Evolutionary conservation across 805 yeast genomes (phyloP).

Genomic region (Teunomyces funiuensis): DNA sequence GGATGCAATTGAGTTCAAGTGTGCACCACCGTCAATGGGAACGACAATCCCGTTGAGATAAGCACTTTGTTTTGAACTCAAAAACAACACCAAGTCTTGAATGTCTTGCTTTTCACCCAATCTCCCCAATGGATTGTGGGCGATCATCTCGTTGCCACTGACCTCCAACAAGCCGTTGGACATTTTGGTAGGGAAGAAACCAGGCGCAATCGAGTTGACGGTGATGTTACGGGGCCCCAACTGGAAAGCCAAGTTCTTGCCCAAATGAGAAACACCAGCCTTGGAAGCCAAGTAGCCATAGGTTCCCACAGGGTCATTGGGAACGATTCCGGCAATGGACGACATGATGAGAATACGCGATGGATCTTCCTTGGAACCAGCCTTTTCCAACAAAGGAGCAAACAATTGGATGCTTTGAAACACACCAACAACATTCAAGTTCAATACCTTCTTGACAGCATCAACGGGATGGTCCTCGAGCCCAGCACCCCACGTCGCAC

Average conservation of each 20-base stretch:
- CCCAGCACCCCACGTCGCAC: constrained; percentile 76
- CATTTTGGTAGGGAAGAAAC: constrained; percentile 77
- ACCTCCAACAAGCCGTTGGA: constrained; percentile 58
- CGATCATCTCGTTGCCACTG: constrained; percentile 47
- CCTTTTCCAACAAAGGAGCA: constrained; percentile 53
- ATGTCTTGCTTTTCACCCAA: constrained; percentile 63
- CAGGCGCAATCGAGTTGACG: constrained; percentile 73
- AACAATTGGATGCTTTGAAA: constrained; percentile 64
- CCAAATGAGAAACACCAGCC: constrained; percentile 71
- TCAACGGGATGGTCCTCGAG: constrained; percentile 58
- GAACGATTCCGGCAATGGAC: constrained; percentile 57
- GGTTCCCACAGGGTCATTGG: constrained; percentile 51
- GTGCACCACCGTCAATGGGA: constrained; percentile 71
- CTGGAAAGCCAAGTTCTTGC: constrained; percentile 61
- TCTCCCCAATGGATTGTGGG: constrained; percentile 59
- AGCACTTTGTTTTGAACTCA: constrained; percentile 52
- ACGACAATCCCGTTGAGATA: constrained; percentile 67
- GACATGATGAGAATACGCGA: constrained; percentile 65
- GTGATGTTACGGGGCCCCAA: constrained; percentile 66
- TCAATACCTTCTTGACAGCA: constrained; percentile 63
- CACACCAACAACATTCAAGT: constrained; percentile 66
- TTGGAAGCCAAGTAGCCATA: constrained; percentile 75
- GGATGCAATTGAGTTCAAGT: constrained; percentile 25
- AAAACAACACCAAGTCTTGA: constrained; percentile 53
- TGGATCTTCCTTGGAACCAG: constrained; percentile 57